A percentile compares a stretch with the other conserved stretches of the same genome.
Evolutionary conservation across 768 basidiomycete species (phyloP).

Genomic region (Boletus edulis): DNA sequence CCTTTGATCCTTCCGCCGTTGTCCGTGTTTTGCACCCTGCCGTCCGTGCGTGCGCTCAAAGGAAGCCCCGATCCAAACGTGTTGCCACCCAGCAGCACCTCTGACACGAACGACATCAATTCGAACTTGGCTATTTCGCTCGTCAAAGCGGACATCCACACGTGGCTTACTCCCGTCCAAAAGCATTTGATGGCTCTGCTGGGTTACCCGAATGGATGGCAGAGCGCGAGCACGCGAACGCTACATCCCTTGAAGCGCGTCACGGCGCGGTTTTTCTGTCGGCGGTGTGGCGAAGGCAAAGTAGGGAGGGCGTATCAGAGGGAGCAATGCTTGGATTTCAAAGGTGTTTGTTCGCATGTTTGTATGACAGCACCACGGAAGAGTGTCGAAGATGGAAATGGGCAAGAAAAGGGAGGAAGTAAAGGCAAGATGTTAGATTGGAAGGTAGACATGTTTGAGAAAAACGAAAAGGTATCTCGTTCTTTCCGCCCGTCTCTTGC

Average conservation of each 20-base stretch:
- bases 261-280: slow-evolving; percentile 60
- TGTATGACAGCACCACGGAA: slow-evolving; percentile 35
- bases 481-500: not conserved
- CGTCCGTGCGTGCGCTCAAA: slow-evolving; percentile 40
- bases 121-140: slow-evolving; percentile 36
- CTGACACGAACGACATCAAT: slow-evolving; percentile 15
- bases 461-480: slow-evolving; percentile 51
- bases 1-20: slow-evolving; percentile 41
- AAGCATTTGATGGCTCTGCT: slow-evolving; percentile 43
- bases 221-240: slow-evolving; percentile 40
- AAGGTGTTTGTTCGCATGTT: slow-evolving; percentile 55
- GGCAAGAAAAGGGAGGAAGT: slow-evolving; percentile 16
- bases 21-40: slow-evolving; percentile 46
- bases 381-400: not conserved
- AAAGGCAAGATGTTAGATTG: slow-evolving; percentile 33
- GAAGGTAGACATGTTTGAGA: slow-evolving; percentile 51
- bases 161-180: slow-evolving; percentile 49
- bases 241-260: slow-evolving; percentile 58
- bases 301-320: slow-evolving; percentile 33
- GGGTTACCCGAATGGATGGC: slow-evolving; percentile 51
- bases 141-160: slow-evolving; percentile 42
- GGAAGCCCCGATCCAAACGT: slow-evolving; percentile 21
- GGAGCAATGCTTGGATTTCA: slow-evolving; percentile 53
- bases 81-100: not conserved
- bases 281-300: slow-evolving; percentile 40